Evolutionary conservation across 2,329 filamentous ascomycete species (phyloP), one percentile per base, ranked within the genome.

Genomic region (Cyphellophora europaea): DNA sequence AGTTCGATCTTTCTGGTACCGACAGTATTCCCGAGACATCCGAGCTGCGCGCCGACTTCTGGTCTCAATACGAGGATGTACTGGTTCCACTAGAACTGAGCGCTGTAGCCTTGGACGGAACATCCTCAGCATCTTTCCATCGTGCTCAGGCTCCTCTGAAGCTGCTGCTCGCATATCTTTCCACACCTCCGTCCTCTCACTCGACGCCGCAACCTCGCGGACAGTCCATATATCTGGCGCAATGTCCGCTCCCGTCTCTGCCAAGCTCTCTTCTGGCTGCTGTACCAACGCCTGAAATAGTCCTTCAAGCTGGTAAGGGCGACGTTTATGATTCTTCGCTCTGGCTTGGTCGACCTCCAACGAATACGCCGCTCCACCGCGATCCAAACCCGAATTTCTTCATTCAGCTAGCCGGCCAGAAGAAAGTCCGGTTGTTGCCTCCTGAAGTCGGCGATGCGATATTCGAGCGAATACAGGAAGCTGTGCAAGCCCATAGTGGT

Each of bases 321-420:
- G 88, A 95, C 54, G 61, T 95, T n/a, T 95, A 96, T 54, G 74
- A 71, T 49, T 79, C 82, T 0, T 93, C 83, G 48, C 65, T 96
- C 28, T 98, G 89, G 89, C 70, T 96, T 10, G 91, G 91, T 1
- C 66, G 80, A 11, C 77, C 86, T 25, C 86, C 86, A 1, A 95
- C 88, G 0, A 11, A 10, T 6, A 95, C 91, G 1, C 87, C 91
- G 3, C 65, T 94, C 3, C 91, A 98, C 58, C 75, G 82, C 36
- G 91, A 98, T 51, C 91, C 91, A 1, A 96, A 96, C 50, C 86
- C 86, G 0, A 98, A 98, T 53, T 51, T 95, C 0, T 94, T 96
- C 54, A 75, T 84, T 30, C 91, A 98, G 58, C 58, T 96, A 10
- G 75, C 74, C 11, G 77, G 84, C 3, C 58, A 53, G 33, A 98